These are phyloP conservation scores for Withania somnifera DNA, from an alignment of 305 asterid species.

Conservation along the genomic window DNA sequence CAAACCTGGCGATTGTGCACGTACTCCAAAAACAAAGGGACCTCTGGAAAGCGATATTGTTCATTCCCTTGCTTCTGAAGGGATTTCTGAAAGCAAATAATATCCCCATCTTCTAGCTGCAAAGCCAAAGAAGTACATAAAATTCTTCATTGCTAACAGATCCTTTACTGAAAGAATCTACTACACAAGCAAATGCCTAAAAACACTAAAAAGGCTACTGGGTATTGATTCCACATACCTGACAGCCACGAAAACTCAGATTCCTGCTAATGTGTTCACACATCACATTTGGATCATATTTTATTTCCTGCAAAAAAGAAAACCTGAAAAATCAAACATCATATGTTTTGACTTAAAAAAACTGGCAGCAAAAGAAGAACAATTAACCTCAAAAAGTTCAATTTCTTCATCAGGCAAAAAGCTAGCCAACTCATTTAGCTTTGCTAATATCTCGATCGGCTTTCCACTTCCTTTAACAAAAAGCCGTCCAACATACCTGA, in stretches of 20 bases:
- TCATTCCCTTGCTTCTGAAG: slow-evolving; percentile 21
- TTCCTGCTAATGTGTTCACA: slow-evolving; percentile 22
- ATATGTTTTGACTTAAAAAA: not conserved
- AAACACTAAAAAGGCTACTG: not conserved
- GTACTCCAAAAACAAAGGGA: slow-evolving; percentile 40
- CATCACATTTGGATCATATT: slow-evolving; percentile 30
- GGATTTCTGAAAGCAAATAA: slow-evolving; percentile 37
- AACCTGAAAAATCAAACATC: not conserved
- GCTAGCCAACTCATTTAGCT: slow-evolving; percentile 26
- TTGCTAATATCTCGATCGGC: slow-evolving; percentile 20
- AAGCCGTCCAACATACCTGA: slow-evolving; percentile 27
- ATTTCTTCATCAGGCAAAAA: slow-evolving; percentile 28
- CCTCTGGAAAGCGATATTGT: slow-evolving; percentile 34
- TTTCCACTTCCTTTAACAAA: slow-evolving; percentile 28
- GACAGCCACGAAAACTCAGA: slow-evolving; percentile 18
- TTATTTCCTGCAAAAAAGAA: slow-evolving; percentile 35
- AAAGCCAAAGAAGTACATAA: not conserved
- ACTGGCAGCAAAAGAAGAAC: not conserved
- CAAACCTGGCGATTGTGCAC: slow-evolving; percentile 43
- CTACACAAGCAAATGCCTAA: not conserved
- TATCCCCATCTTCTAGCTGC: slow-evolving; percentile 52
- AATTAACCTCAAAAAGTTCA: slow-evolving; percentile 27
- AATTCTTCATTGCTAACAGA: not conserved
- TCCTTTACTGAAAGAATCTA: not conserved
- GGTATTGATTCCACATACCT: slow-evolving; percentile 7